Percentiles rank a stretch among this genome's conserved stretches.
Evolutionary conservation across 495 filamentous ascomycete species (phyloP).

Genomic region (Extremus antarcticus): DNA sequence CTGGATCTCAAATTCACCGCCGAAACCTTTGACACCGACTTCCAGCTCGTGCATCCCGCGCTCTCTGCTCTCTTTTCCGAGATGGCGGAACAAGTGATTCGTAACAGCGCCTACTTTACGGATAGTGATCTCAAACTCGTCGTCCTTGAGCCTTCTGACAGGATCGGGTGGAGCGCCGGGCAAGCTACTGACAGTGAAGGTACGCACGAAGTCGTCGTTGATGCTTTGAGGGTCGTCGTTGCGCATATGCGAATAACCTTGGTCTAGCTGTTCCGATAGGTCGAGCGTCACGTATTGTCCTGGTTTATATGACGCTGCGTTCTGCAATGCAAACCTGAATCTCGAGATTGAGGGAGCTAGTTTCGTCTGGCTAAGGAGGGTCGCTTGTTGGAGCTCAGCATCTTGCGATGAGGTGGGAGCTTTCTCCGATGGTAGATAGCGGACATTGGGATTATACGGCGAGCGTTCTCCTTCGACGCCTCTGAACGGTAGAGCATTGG

Average conservation of each 20-base stretch:
- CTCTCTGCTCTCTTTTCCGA: slow-evolving; percentile 31
- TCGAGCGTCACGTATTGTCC: slow-evolving; percentile 68
- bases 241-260: slow-evolving; percentile 70
- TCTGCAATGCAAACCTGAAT: slow-evolving; percentile 42
- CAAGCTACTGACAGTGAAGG: slow-evolving; percentile 62
- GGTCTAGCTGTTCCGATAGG: slow-evolving; percentile 53
- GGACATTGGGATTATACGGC: slow-evolving; percentile 61
- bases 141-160: slow-evolving; percentile 13
- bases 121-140: slow-evolving; percentile 61
- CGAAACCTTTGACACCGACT: slow-evolving; percentile 59
- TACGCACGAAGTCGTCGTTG: slow-evolving; percentile 74
- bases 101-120: slow-evolving; percentile 59
- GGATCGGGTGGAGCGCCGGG: slow-evolving; percentile 27
- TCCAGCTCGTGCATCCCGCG: slow-evolving; percentile 34
- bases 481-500: slow-evolving; percentile 53
- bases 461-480: slow-evolving; percentile 46
- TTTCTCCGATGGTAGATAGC: slow-evolving; percentile 43
- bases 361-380: slow-evolving; percentile 40
- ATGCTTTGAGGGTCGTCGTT: slow-evolving; percentile 64
- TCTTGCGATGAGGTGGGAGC: neutral
- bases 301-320: slow-evolving; percentile 43
- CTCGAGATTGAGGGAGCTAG: slow-evolving; percentile 56
- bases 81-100: slow-evolving; percentile 48
- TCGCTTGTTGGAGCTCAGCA: slow-evolving; percentile 31
- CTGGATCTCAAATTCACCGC: slow-evolving; percentile 52